Evolutionary conservation across 768 basidiomycete genomes (phyloP), one percentile per base, ranked within the genome.

Genomic region (Xerocomus spinulosus): DNA sequence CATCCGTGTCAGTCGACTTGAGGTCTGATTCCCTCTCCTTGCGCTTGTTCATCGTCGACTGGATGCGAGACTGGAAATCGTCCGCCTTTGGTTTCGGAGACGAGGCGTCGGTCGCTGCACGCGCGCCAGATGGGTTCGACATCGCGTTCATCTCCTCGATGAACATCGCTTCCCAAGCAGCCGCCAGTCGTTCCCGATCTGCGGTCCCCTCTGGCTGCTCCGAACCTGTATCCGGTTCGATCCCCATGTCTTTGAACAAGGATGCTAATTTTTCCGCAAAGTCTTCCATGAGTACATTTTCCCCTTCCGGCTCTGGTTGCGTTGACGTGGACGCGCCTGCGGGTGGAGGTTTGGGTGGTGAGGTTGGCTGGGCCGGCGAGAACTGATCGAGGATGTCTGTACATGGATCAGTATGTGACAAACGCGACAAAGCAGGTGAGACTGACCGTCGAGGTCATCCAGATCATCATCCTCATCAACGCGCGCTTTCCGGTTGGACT

Each of bases 101-200:
- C n/a, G 46, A 20, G 2, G 51, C 12, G 0, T 49, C 38, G 10
- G 42, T 35, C 23, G 46, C n/a, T 13, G 44, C 20, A n/a, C 14
- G 36, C 18, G 20, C 20, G 10, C 37, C 37, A 28, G 52, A 20
- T 1, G 61, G 62, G 33, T 30, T 41, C 13, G 37, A 9, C 52
- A 55, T 54, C 37, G 58, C 60, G 10, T 80, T 70, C 77, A 86
- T 77, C 4, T 72, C 80, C 51, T 85, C 80, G 34, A 80, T 65
- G 12, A 89, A 66, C 78, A 87, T 81, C 3, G 76, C 74, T 62
- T 88, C 85, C 85, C 82, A 90, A 24, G 82, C 80, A 6, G 78
- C 78, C 48, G 74, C 74, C 46, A 85, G 67, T 30, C 65, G 63
- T 44, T 73, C 70, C 50, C 68, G 66, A 30, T 67, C 59, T 20